Conservation (phyloP, 306 rosid species). For the Crotalaria pallida region DNA sequence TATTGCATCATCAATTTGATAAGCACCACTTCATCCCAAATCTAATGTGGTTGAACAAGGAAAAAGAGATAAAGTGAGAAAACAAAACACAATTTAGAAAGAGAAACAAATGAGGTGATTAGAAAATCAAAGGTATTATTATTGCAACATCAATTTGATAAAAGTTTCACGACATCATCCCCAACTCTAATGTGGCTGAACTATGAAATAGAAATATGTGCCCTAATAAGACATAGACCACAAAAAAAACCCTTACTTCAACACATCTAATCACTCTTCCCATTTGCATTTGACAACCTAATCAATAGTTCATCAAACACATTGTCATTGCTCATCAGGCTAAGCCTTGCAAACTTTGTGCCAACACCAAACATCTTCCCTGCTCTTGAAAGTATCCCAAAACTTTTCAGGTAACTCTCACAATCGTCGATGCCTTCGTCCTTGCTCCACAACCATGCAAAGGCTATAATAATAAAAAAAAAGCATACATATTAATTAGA, state of each 20-base stretch:
- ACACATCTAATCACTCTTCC: not conserved
- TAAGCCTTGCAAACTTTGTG: conserved; percentile 40
- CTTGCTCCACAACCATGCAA: conserved; percentile 64
- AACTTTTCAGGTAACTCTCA: conserved; percentile 31
- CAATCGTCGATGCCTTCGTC: conserved; percentile 47
- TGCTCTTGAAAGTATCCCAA: conserved; percentile 37
- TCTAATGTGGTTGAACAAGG: too few relatives aligned
- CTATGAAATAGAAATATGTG: too few relatives aligned
- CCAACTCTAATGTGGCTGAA: too few relatives aligned
- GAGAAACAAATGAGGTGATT: too few relatives aligned
- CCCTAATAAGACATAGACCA: too few relatives aligned
- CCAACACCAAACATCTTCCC: conserved; percentile 59
- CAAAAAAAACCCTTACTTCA: not conserved
- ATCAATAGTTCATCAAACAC: conserved; percentile 39
- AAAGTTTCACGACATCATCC: too few relatives aligned
- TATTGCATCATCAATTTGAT: too few relatives aligned
- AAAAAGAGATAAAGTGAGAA: too few relatives aligned
- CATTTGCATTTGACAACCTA: conserved; percentile 33
- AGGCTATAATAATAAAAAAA: conserved; percentile 31
- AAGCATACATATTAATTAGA: not conserved
- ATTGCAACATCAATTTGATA: too few relatives aligned
- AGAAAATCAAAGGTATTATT: too few relatives aligned
- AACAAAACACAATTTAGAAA: too few relatives aligned
- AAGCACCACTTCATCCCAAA: too few relatives aligned
- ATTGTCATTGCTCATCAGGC: conserved; percentile 45